A percentile compares a stretch with the other conserved stretches of the same genome.
phyloP scores from a whole-genome alignment of 805 yeast species.

The Brettanomyces sp. region DNA sequence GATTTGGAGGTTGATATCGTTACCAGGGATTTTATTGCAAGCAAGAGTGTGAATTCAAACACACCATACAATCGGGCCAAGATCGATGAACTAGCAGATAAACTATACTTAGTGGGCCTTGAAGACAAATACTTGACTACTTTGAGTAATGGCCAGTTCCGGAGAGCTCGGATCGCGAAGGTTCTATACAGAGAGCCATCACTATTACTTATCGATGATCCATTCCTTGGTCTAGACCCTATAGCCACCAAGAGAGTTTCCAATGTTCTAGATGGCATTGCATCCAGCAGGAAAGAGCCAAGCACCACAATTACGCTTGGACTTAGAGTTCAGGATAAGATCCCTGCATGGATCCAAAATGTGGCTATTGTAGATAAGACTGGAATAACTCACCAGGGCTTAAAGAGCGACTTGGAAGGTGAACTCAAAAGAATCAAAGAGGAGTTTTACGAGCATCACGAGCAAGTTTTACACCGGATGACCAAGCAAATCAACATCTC shows the following conservation, averaged over 20 bases:
- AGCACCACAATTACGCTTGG: slow-evolving; percentile 60
- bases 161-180: slow-evolving; percentile 81
- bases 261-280: slow-evolving; percentile 30
- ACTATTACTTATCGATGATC: slow-evolving; percentile 75
- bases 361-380: slow-evolving; percentile 50
- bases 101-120: slow-evolving; percentile 47
- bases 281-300: slow-evolving; percentile 5
- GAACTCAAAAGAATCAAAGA: slow-evolving; percentile 16
- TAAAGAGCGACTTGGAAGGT: slow-evolving; percentile 20
- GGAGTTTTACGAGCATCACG: slow-evolving; percentile 16
- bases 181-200: slow-evolving; percentile 58
- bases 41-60: slow-evolving; percentile 39
- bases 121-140: slow-evolving; percentile 75
- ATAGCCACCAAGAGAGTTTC: slow-evolving; percentile 54
- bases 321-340: slow-evolving; percentile 58
- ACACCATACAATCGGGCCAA: slow-evolving; percentile 26
- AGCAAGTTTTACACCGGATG: slow-evolving; percentile 7
- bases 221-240: slow-evolving; percentile 87
- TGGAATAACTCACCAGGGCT: slow-evolving; percentile 48
- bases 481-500: slow-evolving; percentile 7
- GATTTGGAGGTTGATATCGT: slow-evolving; percentile 70
- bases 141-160: slow-evolving; percentile 85
- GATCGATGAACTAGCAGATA: slow-evolving; percentile 34
- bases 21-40: slow-evolving; percentile 50
- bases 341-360: slow-evolving; percentile 77